A percentile compares a stretch with the other conserved stretches of the same genome.
Evolutionary conservation across 1,139 yeast species (phyloP).

Genomic region (Suhomyces yuchorum): DNA sequence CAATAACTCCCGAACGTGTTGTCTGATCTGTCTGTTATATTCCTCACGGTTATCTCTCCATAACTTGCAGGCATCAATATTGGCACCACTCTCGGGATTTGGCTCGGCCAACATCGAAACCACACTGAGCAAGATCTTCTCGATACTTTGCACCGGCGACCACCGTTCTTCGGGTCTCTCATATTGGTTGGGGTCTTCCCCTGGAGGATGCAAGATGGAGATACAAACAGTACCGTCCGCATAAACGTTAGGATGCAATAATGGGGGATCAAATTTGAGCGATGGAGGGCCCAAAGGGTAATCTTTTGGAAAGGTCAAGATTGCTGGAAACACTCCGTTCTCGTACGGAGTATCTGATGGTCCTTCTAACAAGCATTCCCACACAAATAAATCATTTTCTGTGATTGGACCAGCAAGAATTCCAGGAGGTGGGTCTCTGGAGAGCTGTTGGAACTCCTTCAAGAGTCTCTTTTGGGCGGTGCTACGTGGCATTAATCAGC

Average conservation of each 20-base stretch:
- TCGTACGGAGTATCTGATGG: slow-evolving; percentile 94
- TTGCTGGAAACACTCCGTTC: slow-evolving; percentile 89
- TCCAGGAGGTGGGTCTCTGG: slow-evolving; percentile 90
- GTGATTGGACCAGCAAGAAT: slow-evolving; percentile 88
- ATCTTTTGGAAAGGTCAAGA: slow-evolving; percentile 79
- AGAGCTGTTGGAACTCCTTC: slow-evolving; percentile 85
- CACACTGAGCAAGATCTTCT: slow-evolving; percentile 87
- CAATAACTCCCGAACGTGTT: slow-evolving; percentile 65
- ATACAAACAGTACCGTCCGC: slow-evolving; percentile 96
- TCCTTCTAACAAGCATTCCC: slow-evolving; percentile 94
- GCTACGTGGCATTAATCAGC: slow-evolving; percentile 42
- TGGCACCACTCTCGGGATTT: slow-evolving; percentile 94
- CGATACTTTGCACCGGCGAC: slow-evolving; percentile 97
- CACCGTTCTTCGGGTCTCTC: slow-evolving; percentile 95
- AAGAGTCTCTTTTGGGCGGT: slow-evolving; percentile 87
- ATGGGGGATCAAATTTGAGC: slow-evolving; percentile 79
- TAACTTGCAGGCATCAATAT: slow-evolving; percentile 92
- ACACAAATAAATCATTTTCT: slow-evolving; percentile 78
- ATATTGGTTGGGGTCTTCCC: slow-evolving; percentile 95
- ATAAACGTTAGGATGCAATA: slow-evolving; percentile 90
- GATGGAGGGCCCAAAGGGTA: slow-evolving; percentile 93
- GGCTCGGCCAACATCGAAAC: slow-evolving; percentile 98
- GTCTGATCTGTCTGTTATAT: slow-evolving; percentile 64
- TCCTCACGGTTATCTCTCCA: slow-evolving; percentile 83
- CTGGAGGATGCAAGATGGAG: slow-evolving; percentile 92